A percentile compares a stretch with the other conserved stretches of the same genome.
phyloP scores from a whole-genome alignment of 176 grass and related monocot genomes.

The Eragrostis curvula region DNA sequence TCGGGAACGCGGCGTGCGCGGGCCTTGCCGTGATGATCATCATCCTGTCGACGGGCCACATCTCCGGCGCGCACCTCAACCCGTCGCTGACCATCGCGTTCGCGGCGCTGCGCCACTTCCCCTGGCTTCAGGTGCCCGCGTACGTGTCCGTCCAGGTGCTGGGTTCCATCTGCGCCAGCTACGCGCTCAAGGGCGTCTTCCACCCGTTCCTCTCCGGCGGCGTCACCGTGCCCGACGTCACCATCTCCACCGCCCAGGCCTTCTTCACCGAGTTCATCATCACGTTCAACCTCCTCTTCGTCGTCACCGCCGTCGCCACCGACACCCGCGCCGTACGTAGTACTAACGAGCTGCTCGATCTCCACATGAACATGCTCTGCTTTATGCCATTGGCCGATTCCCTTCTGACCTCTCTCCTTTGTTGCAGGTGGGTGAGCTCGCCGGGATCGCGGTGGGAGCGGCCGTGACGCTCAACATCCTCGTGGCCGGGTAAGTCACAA shows the following conservation, averaged over 20 bases:
- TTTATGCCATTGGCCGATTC: background rate
- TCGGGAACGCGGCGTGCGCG: slow-evolving; percentile 90
- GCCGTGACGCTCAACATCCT: slow-evolving; percentile 95
- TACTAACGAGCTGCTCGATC: background rate
- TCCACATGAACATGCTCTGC: background rate
- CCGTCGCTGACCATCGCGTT: slow-evolving; percentile 96
- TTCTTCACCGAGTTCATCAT: slow-evolving; percentile 99
- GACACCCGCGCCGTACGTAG: slow-evolving; percentile 72
- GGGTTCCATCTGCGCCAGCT: slow-evolving; percentile 83
- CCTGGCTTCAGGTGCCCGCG: slow-evolving; percentile 87
- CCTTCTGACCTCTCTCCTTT: background rate
- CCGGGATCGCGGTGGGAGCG: slow-evolving; percentile 85
- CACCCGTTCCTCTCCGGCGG: slow-evolving; percentile 96
- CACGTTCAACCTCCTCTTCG: slow-evolving; percentile 94
- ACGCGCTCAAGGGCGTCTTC: slow-evolving; percentile 95
- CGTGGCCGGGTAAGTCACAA: slow-evolving; percentile 60
- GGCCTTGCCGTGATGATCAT: slow-evolving; percentile 81
- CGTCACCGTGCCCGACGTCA: slow-evolving; percentile 77
- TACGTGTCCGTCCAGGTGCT: slow-evolving; percentile 86
- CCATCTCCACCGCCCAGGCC: slow-evolving; percentile 82
- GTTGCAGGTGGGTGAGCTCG: slow-evolving; percentile 72
- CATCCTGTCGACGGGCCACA: slow-evolving; percentile 98
- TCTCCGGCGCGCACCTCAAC: slow-evolving; percentile 94
- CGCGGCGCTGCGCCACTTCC: slow-evolving; percentile 90
- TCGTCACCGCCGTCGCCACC: slow-evolving; percentile 98